These are phyloP conservation scores for Talaromyces sp. DNA, from an alignment of 2,329 filamentous ascomycete species.

Conservation along the genomic window DNA sequence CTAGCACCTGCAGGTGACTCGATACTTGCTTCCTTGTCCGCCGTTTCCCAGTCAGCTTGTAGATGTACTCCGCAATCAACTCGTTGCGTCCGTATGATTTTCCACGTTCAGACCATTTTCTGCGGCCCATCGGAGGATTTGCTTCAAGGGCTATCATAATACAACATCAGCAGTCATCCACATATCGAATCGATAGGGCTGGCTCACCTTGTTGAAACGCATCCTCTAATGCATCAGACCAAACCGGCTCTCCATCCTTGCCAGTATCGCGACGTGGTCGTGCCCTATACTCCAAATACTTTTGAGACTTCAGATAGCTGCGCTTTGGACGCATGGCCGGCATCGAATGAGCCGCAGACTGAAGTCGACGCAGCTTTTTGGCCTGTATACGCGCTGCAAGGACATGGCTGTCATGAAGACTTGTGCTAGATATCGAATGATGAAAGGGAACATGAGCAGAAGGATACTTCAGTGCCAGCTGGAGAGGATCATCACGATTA, in stretches of 20 bases:
- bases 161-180: not conserved
- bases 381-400: constrained; percentile 32
- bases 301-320: constrained; percentile 41
- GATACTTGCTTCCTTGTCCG: constrained; percentile 60
- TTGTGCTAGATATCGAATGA: constrained; percentile 24
- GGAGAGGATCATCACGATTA: constrained; percentile 34
- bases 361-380: constrained; percentile 35
- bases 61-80: constrained; percentile 58
- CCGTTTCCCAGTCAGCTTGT: constrained; percentile 51
- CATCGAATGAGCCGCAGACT: constrained; percentile 29
- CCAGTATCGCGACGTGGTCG: constrained; percentile 43
- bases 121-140: constrained; percentile 56
- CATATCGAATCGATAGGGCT: constrained; percentile 14
- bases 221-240: constrained; percentile 47
- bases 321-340: constrained; percentile 20
- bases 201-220: constrained; percentile 47
- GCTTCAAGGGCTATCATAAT: constrained; percentile 47
- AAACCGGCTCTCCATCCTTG: constrained; percentile 43
- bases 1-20: constrained; percentile 62
- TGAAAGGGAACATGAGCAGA: constrained; percentile 28
- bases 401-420: constrained; percentile 27
- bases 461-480: constrained; percentile 37
- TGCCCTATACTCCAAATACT: constrained; percentile 44
- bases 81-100: constrained; percentile 60
- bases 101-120: constrained; percentile 51